Base-by-base conservation (phyloP, 1,139 yeast genomes). In the Blastobotrys illinoisensis region DNA sequence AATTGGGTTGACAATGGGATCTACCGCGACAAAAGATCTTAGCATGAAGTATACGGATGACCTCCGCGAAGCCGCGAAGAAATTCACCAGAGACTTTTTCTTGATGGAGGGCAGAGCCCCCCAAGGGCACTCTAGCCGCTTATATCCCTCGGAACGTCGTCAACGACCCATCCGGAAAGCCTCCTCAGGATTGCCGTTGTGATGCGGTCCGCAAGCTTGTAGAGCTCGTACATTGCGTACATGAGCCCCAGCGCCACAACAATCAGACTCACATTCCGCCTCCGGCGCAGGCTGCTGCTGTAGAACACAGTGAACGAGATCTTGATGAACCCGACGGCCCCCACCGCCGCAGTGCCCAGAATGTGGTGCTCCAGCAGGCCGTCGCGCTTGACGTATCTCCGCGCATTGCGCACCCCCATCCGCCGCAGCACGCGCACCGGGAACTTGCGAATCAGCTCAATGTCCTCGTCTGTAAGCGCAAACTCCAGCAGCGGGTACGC, bases 311-410 rank as follows among this genome's bases (percentile, higher is more conserved):
- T 18, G 11, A 49, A 19, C 9, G 55, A 52, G 23, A 54, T 45
- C 48, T 49, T 54, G 46, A 54, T 44, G 6, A 52, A 32, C n/a
- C 57, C 57, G 14, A 49, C 20, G 2, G 51, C 48, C 5, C 57
- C 57, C 20, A 54, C 46, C n/a, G 55, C 47, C 23, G 57, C 57
- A 9, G 57, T 54, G 5, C 57, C 57, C 44, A 54, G 40, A 1
- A 52, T 32, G 19, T 54, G 54, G 18, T 52, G 54, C 47, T 54
- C 57, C 9, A 51, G 4, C 43, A 45, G 46, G 1, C 57, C 53
- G 13, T 52, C 54, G 9, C 52, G 48, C 9, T 45, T 40, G 36
- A 54, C 14, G 9, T 52, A 44, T 3, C 54, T 48, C 16, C 53
- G 46, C n/a, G 46, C 40, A 13, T 20, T 19, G 11, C 26, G 43